Conservation (phyloP, 768 basidiomycete genomes). For the Sporobolomyces phaffii region DNA sequence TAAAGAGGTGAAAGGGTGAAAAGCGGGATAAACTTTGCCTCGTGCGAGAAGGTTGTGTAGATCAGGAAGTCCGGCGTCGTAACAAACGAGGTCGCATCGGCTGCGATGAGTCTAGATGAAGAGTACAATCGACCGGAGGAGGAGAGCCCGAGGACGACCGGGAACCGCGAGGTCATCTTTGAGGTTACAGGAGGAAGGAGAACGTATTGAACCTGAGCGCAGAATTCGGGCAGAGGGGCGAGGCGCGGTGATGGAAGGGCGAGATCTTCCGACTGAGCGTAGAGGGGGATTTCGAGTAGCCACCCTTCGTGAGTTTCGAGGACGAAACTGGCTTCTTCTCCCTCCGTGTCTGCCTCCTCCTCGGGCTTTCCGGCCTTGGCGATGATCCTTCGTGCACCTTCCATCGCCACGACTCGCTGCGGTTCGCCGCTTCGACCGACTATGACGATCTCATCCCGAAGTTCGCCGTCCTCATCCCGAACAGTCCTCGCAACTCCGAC, state of each 20-base stretch:
- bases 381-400: constrained; percentile 37
- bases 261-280: constrained; percentile 30
- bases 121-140: constrained; percentile 62
- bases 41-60: constrained; percentile 76
- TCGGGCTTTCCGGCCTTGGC: constrained; percentile 8
- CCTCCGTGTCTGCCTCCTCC: constrained; percentile 4
- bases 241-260: constrained; percentile 42
- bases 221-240: constrained; percentile 58
- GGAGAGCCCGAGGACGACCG: constrained; percentile 61
- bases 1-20: constrained; percentile 41
- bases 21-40: constrained; percentile 67
- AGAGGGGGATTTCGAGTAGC: constrained; percentile 30
- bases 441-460: constrained; percentile 22
- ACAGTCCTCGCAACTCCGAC: constrained; percentile 33
- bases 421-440: constrained; percentile 8
- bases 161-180: background rate
- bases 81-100: constrained; percentile 60
- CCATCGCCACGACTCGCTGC: constrained; percentile 10
- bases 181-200: constrained; percentile 16
- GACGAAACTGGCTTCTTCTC: constrained; percentile 23
- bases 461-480: constrained; percentile 17
- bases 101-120: constrained; percentile 46
- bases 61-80: constrained; percentile 67
- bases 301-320: constrained; percentile 37
- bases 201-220: constrained; percentile 49